These are phyloP conservation scores for Aspergillus sclerotialis DNA, from an alignment of 2,329 filamentous ascomycete species.

Conservation along the genomic window DNA sequence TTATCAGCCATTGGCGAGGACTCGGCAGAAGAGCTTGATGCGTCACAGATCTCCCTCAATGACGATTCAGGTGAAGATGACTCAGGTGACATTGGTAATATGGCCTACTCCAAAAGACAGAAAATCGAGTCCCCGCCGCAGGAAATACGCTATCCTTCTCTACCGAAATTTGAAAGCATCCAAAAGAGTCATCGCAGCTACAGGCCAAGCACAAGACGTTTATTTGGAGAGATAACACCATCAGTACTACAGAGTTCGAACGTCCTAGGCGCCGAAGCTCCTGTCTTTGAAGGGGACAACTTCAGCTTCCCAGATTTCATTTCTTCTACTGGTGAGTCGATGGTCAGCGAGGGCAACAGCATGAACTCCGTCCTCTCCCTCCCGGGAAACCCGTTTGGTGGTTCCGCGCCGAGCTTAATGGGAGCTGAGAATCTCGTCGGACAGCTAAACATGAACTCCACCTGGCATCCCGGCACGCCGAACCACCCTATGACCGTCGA, in stretches of 20 bases:
- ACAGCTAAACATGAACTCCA: conserved; percentile 41
- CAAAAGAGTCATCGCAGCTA: conserved; percentile 18
- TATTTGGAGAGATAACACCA: conserved; percentile 56
- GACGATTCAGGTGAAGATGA: conserved; percentile 36
- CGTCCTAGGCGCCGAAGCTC: conserved; percentile 30
- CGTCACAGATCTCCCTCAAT: conserved; percentile 59
- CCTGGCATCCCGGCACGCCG: conserved; percentile 26
- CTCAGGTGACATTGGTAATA: conserved; percentile 25
- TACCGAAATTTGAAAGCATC: conserved; percentile 34
- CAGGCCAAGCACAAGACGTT: conserved; percentile 31
- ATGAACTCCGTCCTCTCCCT: conserved; percentile 33
- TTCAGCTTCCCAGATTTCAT: conserved; percentile 33
- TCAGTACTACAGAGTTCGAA: conserved; percentile 50
- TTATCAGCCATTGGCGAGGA: conserved; percentile 33
- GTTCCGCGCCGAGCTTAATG: conserved; percentile 40
- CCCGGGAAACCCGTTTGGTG: conserved; percentile 25
- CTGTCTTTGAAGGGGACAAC: conserved; percentile 24
- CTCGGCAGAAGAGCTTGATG: conserved; percentile 38
- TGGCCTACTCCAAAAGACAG: conserved; percentile 30
- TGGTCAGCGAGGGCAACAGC: conserved; percentile 27
- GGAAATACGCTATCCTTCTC: conserved; percentile 36
- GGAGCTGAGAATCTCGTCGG: conserved; percentile 43
- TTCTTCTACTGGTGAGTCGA: conserved; percentile 35
- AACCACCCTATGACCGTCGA: conserved; percentile 23
- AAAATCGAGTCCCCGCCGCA: conserved; percentile 23